A percentile compares a stretch with the other conserved stretches of the same genome.
Conservation (phyloP, 495 filamentous ascomycete species). For the Penicillium odoratum region DNA sequence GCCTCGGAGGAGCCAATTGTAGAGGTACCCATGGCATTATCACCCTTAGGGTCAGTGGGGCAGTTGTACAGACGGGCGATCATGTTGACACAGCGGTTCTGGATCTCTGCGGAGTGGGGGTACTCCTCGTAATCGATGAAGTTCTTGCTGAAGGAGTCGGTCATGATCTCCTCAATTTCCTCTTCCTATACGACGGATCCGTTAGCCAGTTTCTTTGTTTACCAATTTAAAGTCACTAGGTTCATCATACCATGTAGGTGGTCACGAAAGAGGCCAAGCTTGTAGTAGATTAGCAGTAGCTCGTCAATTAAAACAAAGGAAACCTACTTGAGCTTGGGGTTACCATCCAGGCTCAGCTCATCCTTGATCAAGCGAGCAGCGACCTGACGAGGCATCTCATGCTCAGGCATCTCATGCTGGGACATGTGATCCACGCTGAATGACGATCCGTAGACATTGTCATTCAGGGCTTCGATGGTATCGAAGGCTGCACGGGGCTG, state of each 20-base stretch:
- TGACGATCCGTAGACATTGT: conserved; percentile 79
- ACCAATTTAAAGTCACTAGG: background rate
- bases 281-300: conserved; percentile 7
- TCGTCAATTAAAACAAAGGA: conserved; percentile 49
- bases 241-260: conserved; percentile 26
- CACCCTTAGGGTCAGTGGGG: conserved; percentile 49
- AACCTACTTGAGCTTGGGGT: conserved; percentile 78
- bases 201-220: background rate
- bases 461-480: conserved; percentile 44
- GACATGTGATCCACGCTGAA: conserved; percentile 80
- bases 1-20: conserved; percentile 86
- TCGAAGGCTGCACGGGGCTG: conserved; percentile 24
- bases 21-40: conserved; percentile 75
- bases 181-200: conserved; percentile 58
- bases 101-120: conserved; percentile 84
- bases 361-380: conserved; percentile 96
- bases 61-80: conserved; percentile 85
- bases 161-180: conserved; percentile 88
- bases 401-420: conserved; percentile 83
- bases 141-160: conserved; percentile 85
- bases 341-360: conserved; percentile 86
- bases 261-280: conserved; percentile 30
- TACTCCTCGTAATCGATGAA: conserved; percentile 95
- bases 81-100: conserved; percentile 91
- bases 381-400: conserved; percentile 84